Conservation (phyloP, 2,329 filamentous ascomycete genomes). For the Phaeosphaeria sp. region DNA sequence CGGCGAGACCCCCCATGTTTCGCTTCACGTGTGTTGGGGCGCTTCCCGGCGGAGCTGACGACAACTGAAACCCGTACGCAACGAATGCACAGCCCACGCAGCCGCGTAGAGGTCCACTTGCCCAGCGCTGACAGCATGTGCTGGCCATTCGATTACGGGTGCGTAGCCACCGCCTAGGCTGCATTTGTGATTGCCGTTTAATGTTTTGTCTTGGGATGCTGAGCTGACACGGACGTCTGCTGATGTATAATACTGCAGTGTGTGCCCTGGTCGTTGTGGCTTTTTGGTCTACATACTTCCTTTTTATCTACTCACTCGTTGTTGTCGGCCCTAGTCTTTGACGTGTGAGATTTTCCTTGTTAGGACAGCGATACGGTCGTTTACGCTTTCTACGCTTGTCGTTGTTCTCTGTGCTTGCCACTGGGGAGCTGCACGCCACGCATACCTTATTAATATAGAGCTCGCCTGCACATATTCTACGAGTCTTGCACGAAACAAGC, state of each 20-base stretch:
- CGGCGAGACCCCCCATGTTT: conserved; percentile 26
- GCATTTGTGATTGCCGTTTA: conserved; percentile 20
- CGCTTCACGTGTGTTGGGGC: conserved; percentile 31
- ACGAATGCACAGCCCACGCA: conserved; percentile 3
- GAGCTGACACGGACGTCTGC: conserved; percentile 11
- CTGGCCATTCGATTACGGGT: background rate
- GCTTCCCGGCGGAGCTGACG: conserved; percentile 36
- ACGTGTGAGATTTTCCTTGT: conserved; percentile 2
- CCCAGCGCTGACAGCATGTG: background rate
- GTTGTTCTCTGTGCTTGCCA: conserved; percentile 1
- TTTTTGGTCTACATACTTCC: background rate
- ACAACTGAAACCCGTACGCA: conserved; percentile 41
- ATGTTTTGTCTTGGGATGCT: conserved; percentile 3
- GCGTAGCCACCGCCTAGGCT: conserved; percentile 12
- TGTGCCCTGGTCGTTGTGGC: conserved; percentile 1
- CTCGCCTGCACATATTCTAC: background rate
- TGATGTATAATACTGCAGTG: conserved; percentile 14
- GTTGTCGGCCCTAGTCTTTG: conserved; percentile 1
- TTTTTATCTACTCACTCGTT: background rate
- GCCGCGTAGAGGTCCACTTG: conserved; percentile 1
- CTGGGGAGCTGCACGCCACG: conserved; percentile 9
- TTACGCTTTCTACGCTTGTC: conserved; percentile 1
- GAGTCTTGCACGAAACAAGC: background rate
- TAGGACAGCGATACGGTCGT: conserved; percentile 1
- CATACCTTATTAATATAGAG: background rate